Conservation (phyloP, 345 rosid genomes). For the Heritiera littoralis region DNA sequence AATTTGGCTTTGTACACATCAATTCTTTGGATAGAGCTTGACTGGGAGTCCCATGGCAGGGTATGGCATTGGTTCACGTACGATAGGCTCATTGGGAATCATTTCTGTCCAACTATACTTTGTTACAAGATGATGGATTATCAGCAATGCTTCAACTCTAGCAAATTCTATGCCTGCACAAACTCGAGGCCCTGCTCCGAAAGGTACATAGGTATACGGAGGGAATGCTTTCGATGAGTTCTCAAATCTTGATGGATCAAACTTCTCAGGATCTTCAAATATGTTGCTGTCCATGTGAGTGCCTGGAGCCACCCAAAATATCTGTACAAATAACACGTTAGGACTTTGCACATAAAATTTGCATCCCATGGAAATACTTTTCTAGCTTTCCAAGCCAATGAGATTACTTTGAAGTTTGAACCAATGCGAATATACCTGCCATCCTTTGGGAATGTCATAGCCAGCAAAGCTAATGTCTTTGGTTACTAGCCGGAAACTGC, state of each 20-base stretch:
- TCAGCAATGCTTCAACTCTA: constrained; percentile 20
- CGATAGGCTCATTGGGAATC: constrained; percentile 10
- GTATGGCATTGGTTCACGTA: constrained; percentile 13
- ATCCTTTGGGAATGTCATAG: constrained; percentile 15
- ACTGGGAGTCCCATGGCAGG: constrained; percentile 23
- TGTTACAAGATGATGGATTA: constrained; percentile 17
- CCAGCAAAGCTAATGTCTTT: constrained; percentile 11
- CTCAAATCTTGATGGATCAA: constrained; percentile 17
- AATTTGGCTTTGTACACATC: not conserved
- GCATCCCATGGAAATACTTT: not conserved
- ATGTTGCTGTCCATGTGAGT: constrained; percentile 22
- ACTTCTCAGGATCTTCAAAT: constrained; percentile 17
- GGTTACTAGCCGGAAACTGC: constrained; percentile 17
- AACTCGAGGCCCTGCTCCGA: constrained; percentile 18
- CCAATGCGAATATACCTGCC: not conserved
- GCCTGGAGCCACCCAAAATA: constrained; percentile 21
- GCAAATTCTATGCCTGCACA: constrained; percentile 14
- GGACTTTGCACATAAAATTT: not conserved
- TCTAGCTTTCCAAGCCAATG: not conserved
- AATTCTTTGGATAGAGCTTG: not conserved
- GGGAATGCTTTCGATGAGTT: constrained; percentile 13
- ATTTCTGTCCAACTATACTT: constrained; percentile 16
- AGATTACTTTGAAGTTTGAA: not conserved
- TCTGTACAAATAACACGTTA: not conserved
- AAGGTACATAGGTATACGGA: constrained; percentile 13